Base-by-base conservation (phyloP, 1,284 basidiomycete species). In the Papiliotrema flavescens region DNA sequence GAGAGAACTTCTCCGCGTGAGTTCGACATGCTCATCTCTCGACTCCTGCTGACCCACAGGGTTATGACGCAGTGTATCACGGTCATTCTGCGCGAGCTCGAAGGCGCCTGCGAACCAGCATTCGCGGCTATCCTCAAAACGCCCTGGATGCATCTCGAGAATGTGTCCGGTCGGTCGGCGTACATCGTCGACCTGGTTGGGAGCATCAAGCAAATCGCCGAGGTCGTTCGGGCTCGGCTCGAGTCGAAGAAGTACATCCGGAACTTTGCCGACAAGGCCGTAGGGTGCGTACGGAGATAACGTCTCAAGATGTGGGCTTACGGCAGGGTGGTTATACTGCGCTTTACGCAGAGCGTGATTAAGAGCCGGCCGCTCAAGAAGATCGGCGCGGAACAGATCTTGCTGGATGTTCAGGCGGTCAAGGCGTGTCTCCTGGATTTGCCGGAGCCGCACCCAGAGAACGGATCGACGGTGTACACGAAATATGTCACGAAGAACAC, bases 241-340 rank as follows among this genome's bases (percentile, higher is more conserved):
- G 91, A 97, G 72, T 89, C 90, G 67, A 95, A 95, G 80, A 94
- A 90, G 72, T 97, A 93, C 75, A 73, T 90, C 34, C 81, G 90
- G 54, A 97, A 93, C 74, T 86, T 93, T 71, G 85, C 92, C 50
- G 94, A 97, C 71, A 96, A 95, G 73, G 86, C 87, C 7, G 86
- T 88, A 49, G 89, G 87, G 92, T 93, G 57, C 55, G 69, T n/a
- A n/a, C n/a, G n/a, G n/a, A n/a, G n/a, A n/a, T n/a, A n/a, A n/a
- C n/a, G n/a, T n/a, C n/a, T 44, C 22, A 42, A n/a, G 14, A 35
- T 44, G 24, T 17, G 51, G 59, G 32, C 23, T 54, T 36, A n/a
- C 52, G 39, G 20, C 8, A 95, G 93, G 52, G 79, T 91, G 32
- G 76, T 95, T 34, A 78, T 95, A 36, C 83, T 84, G 28, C 88